These are phyloP conservation scores for Globisporangium recalcitrans DNA, from an alignment of 352 stramenopile genomes.

Conservation along the genomic window DNA sequence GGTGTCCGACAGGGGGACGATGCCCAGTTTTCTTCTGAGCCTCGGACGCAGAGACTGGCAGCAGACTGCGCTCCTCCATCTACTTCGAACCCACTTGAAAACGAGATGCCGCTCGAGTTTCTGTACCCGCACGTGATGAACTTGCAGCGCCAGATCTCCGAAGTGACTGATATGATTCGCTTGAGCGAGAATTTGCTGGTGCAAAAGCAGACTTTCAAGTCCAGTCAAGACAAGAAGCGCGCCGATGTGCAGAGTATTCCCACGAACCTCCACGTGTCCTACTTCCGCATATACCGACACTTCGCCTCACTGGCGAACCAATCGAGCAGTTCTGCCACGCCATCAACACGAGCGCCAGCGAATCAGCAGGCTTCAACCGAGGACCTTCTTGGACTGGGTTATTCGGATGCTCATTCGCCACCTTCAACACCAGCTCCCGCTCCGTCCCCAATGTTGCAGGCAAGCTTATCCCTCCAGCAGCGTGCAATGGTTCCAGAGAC, in stretches of 20 bases:
- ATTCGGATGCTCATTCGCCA: constrained; percentile 16
- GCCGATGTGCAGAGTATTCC: constrained; percentile 75
- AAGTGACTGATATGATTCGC: constrained; percentile 67
- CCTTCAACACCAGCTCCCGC: background rate
- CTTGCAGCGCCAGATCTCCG: constrained; percentile 53
- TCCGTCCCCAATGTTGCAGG: constrained; percentile 5
- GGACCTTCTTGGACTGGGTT: constrained; percentile 47
- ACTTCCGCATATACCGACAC: constrained; percentile 73
- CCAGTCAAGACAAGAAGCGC: constrained; percentile 75
- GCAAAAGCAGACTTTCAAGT: constrained; percentile 82
- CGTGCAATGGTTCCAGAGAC: constrained; percentile 44
- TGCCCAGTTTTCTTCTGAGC: background rate
- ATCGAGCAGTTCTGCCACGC: constrained; percentile 7
- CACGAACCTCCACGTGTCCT: constrained; percentile 82
- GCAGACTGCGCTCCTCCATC: constrained; percentile 38
- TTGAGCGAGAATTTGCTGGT: constrained; percentile 55
- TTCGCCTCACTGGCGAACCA: constrained; percentile 27
- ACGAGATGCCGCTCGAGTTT: constrained; percentile 62
- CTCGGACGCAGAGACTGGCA: constrained; percentile 30
- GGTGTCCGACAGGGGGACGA: constrained; percentile 18
- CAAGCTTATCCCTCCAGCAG: constrained; percentile 30
- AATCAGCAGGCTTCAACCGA: constrained; percentile 38
- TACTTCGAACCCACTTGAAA: constrained; percentile 40
- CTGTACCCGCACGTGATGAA: constrained; percentile 68
- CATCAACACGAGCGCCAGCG: constrained; percentile 12